Percentiles rank a stretch among this genome's conserved stretches.
These are phyloP conservation scores for Tuber calosporum DNA, from an alignment of 495 filamentous ascomycete genomes.

Conservation along the genomic window DNA sequence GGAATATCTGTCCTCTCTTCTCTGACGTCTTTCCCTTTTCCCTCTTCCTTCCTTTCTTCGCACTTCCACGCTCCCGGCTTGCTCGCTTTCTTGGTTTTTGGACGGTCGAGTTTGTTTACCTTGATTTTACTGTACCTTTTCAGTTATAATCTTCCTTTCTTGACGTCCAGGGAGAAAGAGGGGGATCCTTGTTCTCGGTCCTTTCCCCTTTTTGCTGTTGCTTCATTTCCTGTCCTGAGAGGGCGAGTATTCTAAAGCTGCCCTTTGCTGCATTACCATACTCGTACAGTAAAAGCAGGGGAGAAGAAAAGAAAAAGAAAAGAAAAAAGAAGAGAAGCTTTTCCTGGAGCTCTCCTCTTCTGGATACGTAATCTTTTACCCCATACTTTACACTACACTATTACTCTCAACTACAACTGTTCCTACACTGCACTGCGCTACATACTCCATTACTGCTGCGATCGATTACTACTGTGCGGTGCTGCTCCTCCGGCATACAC, in stretches of 20 bases:
- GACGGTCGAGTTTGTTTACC: not conserved
- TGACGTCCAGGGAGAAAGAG: not conserved
- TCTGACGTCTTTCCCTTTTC: conserved; percentile 4
- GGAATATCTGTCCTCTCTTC: not conserved
- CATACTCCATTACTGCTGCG: not conserved
- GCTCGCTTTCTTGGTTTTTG: not conserved
- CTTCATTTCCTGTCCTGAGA: not conserved
- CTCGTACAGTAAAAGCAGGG: not conserved
- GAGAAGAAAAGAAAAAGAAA: not conserved
- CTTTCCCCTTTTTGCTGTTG: not conserved
- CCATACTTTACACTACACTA: not conserved
- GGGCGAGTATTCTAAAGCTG: not conserved
- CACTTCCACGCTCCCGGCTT: not conserved
- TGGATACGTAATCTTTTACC: not conserved
- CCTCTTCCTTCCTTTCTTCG: not conserved
- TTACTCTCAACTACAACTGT: not conserved
- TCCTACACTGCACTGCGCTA: not conserved
- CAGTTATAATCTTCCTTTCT: not conserved
- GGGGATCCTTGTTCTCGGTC: not conserved
- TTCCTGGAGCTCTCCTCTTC: not conserved
- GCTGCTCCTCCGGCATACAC: not conserved
- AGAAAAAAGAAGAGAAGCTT: not conserved
- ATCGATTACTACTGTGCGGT: not conserved
- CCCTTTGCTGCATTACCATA: not conserved
- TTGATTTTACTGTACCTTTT: not conserved